These are phyloP conservation scores for Termitomyces sp. DNA, from an alignment of 768 basidiomycete species.

Conservation along the genomic window DNA sequence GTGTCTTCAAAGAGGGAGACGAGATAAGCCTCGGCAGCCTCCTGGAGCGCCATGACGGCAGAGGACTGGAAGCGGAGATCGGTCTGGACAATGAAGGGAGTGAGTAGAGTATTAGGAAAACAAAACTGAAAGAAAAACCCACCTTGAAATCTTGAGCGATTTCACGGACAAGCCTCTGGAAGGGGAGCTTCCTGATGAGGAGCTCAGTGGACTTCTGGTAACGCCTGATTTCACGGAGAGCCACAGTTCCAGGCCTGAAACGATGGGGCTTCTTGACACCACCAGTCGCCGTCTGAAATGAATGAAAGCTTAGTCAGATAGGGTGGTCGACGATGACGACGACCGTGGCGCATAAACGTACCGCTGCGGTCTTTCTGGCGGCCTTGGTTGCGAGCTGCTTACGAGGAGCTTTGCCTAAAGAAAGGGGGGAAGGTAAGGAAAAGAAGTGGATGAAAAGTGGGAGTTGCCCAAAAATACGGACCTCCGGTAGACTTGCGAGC, in stretches of 20 bases:
- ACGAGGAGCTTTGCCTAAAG: slow-evolving; percentile 81
- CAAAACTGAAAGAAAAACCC: slow-evolving; percentile 9
- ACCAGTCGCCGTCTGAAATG: slow-evolving; percentile 68
- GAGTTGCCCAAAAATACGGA: slow-evolving; percentile 31
- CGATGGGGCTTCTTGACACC: slow-evolving; percentile 99
- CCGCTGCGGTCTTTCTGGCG: slow-evolving; percentile 83
- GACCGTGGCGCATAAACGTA: slow-evolving; percentile 32
- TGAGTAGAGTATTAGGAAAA: neutral
- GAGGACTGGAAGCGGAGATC: slow-evolving; percentile 96
- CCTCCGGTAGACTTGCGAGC: slow-evolving; percentile 99
- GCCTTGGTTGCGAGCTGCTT: slow-evolving; percentile 97
- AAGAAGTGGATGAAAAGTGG: slow-evolving; percentile 12
- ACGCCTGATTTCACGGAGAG: slow-evolving; percentile 96
- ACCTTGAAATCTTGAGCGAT: slow-evolving; percentile 98
- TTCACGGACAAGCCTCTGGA: slow-evolving; percentile 97
- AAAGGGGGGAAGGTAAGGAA: slow-evolving; percentile 16
- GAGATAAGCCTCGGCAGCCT: slow-evolving; percentile 88
- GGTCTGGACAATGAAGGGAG: slow-evolving; percentile 42
- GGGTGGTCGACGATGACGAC: slow-evolving; percentile 23
- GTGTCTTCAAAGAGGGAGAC: slow-evolving; percentile 87
- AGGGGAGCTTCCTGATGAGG: slow-evolving; percentile 98
- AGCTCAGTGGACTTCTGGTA: slow-evolving; percentile 99
- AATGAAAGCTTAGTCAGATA: slow-evolving; percentile 16
- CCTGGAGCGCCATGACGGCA: slow-evolving; percentile 90
- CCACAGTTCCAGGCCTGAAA: slow-evolving; percentile 97